These are phyloP conservation scores for Tricholoma furcatifolium DNA, from an alignment of 768 basidiomycete genomes.

Conservation along the genomic window DNA sequence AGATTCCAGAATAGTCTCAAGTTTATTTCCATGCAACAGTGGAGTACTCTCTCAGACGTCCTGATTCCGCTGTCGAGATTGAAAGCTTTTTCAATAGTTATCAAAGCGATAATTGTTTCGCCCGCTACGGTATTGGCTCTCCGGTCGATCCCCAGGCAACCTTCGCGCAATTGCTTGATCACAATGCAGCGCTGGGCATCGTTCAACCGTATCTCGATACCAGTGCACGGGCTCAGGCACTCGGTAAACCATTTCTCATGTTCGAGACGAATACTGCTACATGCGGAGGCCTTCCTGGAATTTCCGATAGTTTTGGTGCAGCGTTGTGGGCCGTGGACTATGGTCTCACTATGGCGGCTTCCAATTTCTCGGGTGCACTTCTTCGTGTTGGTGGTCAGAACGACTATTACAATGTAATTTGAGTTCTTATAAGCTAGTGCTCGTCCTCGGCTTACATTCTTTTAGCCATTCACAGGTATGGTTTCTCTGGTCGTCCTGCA, in stretches of 20 bases:
- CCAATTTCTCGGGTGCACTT: constrained; percentile 54
- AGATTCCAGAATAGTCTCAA: constrained; percentile 39
- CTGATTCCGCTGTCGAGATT: not conserved
- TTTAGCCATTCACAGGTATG: constrained; percentile 57
- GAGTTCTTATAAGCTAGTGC: constrained; percentile 18
- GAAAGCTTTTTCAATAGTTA: constrained; percentile 35
- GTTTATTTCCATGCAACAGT: constrained; percentile 57
- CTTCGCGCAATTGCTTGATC: constrained; percentile 61
- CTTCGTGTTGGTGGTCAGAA: constrained; percentile 67
- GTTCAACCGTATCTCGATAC: constrained; percentile 52
- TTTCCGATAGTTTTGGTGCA: constrained; percentile 61
- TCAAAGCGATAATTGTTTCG: constrained; percentile 60
- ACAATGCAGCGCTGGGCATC: constrained; percentile 49
- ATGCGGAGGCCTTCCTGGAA: constrained; percentile 66
- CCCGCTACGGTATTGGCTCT: constrained; percentile 42
- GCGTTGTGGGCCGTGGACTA: constrained; percentile 70
- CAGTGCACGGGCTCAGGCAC: constrained; percentile 40
- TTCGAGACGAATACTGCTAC: constrained; percentile 70
- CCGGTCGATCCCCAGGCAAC: constrained; percentile 40
- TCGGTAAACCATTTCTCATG: constrained; percentile 56
- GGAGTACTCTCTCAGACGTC: constrained; percentile 13
- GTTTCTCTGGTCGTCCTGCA: not conserved
- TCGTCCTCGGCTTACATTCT: constrained; percentile 29
- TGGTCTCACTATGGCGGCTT: constrained; percentile 58
- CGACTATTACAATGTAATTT: constrained; percentile 63